phyloP scores from a whole-genome alignment of 768 basidiomycete genomes.

The Suillus subluteus region DNA sequence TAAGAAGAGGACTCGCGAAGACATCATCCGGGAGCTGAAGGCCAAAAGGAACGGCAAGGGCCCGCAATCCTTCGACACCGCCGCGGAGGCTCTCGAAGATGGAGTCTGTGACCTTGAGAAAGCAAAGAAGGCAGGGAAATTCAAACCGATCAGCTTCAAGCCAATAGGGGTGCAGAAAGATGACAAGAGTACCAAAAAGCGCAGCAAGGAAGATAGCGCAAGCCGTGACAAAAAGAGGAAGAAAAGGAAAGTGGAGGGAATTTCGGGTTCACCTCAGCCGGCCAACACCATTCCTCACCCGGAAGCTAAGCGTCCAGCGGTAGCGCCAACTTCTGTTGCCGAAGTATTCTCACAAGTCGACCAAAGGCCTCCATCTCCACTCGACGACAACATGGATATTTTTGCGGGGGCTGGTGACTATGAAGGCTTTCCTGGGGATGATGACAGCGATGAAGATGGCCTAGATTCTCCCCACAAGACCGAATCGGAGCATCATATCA shows the following conservation, averaged over 20 bases:
- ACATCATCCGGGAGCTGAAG: slow-evolving; percentile 75
- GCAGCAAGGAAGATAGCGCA: slow-evolving; percentile 41
- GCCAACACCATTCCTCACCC: slow-evolving; percentile 29
- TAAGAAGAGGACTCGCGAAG: slow-evolving; percentile 78
- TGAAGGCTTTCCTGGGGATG: slow-evolving; percentile 63
- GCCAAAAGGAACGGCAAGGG: slow-evolving; percentile 49
- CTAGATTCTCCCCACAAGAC: slow-evolving; percentile 17
- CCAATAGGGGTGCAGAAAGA: slow-evolving; percentile 49
- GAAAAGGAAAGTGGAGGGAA: slow-evolving; percentile 52
- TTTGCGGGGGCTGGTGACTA: slow-evolving; percentile 89
- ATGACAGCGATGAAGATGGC: slow-evolving; percentile 28
- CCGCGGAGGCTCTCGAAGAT: slow-evolving; percentile 21
- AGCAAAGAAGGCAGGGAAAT: slow-evolving; percentile 46
- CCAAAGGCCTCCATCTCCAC: slow-evolving; percentile 24
- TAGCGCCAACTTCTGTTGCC: slow-evolving; percentile 6
- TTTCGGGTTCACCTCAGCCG: slow-evolving; percentile 24
- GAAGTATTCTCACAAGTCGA: slow-evolving; percentile 9
- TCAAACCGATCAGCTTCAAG: slow-evolving; percentile 65
- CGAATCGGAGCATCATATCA: background rate
- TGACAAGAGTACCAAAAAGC: slow-evolving; percentile 52
- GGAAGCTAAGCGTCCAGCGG: slow-evolving; percentile 19
- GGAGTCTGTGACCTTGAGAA: slow-evolving; percentile 35
- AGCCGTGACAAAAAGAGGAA: slow-evolving; percentile 55
- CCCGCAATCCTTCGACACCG: slow-evolving; percentile 17
- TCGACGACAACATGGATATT: slow-evolving; percentile 77